phyloP scores from a whole-genome alignment of 2,329 filamentous ascomycete species.

The Byssothecium circinans region DNA sequence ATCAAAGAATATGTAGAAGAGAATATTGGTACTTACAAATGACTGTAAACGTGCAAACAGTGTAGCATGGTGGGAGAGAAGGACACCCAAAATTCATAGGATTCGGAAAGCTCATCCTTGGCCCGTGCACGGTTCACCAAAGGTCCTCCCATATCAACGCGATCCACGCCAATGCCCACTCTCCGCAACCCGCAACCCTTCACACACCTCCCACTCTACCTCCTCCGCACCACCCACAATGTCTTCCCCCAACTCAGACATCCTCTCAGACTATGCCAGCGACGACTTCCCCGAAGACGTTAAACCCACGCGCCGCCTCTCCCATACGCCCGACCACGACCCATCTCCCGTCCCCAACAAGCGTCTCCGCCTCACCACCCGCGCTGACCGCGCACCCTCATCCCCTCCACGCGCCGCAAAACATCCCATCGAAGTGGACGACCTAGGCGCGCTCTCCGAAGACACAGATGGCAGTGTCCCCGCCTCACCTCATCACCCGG shows the following conservation, averaged over 20 bases:
- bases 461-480: slow-evolving; percentile 82
- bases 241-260: slow-evolving; percentile 62
- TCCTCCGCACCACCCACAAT: slow-evolving; percentile 29
- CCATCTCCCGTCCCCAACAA: slow-evolving; percentile 46
- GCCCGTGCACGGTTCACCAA: no score
- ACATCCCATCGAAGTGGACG: slow-evolving; percentile 21
- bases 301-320: slow-evolving; percentile 51
- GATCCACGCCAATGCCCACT: not conserved
- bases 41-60: no score
- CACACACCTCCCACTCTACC: not conserved
- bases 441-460: slow-evolving; percentile 72
- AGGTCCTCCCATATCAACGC: no score
- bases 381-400: slow-evolving; percentile 28
- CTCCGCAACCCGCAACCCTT: not conserved
- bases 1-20: slow-evolving; percentile 34
- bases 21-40: not conserved
- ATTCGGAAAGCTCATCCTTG: no score
- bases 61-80: no score
- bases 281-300: slow-evolving; percentile 64
- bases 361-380: slow-evolving; percentile 40
- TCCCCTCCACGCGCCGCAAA: slow-evolving; percentile 33
- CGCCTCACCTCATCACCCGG: slow-evolving; percentile 52
- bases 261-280: slow-evolving; percentile 66
- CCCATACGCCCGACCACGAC: slow-evolving; percentile 48
- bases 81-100: no score